Evolutionary conservation across 1,139 yeast genomes (phyloP).

Genomic region (Torulaspora pretoriensis): DNA sequence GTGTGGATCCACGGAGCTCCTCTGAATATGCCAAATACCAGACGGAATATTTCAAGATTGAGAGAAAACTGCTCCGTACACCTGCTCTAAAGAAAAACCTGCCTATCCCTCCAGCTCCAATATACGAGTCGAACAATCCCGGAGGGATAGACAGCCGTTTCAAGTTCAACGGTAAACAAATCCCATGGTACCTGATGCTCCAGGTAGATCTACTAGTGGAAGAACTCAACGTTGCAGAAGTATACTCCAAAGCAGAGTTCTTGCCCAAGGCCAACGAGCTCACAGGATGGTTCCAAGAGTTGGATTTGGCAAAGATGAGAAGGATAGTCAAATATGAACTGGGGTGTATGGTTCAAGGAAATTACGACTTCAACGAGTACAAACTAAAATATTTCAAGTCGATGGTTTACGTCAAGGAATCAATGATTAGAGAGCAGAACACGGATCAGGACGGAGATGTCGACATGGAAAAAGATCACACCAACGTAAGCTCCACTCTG

Average conservation of each 20-base stretch:
- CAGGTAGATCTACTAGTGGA: slow-evolving; percentile 83
- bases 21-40: slow-evolving; percentile 62
- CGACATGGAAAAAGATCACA: slow-evolving; percentile 22
- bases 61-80: slow-evolving; percentile 28
- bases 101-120: slow-evolving; percentile 36
- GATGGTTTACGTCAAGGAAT: slow-evolving; percentile 34
- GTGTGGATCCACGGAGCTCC: slow-evolving; percentile 67
- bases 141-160: slow-evolving; percentile 43
- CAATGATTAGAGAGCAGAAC: slow-evolving; percentile 27
- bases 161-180: slow-evolving; percentile 64
- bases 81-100: slow-evolving; percentile 43
- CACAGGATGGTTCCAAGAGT: slow-evolving; percentile 73
- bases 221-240: slow-evolving; percentile 48
- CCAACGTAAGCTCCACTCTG: slow-evolving; percentile 25
- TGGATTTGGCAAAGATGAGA: slow-evolving; percentile 61
- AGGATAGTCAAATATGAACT: slow-evolving; percentile 70
- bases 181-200: slow-evolving; percentile 67
- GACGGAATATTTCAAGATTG: slow-evolving; percentile 67
- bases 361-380: slow-evolving; percentile 42
- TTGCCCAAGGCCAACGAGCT: slow-evolving; percentile 46
- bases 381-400: slow-evolving; percentile 39
- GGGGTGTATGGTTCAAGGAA: slow-evolving; percentile 47
- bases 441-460: slow-evolving; percentile 34
- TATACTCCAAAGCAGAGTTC: slow-evolving; percentile 43
- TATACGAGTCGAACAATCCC: slow-evolving; percentile 33